Base-by-base conservation (phyloP, 768 basidiomycete genomes). In the Lactarius tabidus region DNA sequence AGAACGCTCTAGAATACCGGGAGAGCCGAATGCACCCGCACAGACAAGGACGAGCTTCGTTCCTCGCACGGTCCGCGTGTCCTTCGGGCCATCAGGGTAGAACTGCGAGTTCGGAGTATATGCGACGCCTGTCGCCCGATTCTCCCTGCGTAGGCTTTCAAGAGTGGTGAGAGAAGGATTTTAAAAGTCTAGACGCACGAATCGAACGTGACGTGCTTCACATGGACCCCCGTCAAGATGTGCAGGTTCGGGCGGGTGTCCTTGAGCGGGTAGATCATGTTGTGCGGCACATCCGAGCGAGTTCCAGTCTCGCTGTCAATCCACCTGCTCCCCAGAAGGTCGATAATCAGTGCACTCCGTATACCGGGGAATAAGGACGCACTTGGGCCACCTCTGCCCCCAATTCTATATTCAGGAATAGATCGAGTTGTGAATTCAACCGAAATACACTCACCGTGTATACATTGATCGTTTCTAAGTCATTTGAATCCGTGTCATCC, bases 1-100 rank as follows among this genome's bases (percentile, higher is more conserved):
- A 5, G 79, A 85, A 4, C 85, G 77, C 69, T 87, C 83, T 6
- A 88, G 78, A 23, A 88, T 78, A 58, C 78, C 76, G 0, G 84
- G 80, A 0, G 80, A 80, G 20, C 79, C 79, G 29, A 81, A 74
- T 0, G 79, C 60, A 1, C 81, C 80, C 1, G 76, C 76, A 15
- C 76, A 77, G 4, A 81, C 45, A 0, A 81, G 73, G 8, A 81
- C 76, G 9, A 81, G 67, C 36, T 73, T 72, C 14, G 68, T 69
- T 3, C 79, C 80, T 20, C 55, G 71, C 7, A 72, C 78, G 0
- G 59, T 67, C 20, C 58, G 51, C 1, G 56, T 59, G 23, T 59
- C 63, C 18, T 15, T 10, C 18, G 60, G 81, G 78, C 29, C 31
- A 9, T 54, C 52, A 1, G 29, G 53, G 15, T 54, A 29, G 6